Percentiles rank a stretch among this genome's conserved stretches.
Evolutionary conservation across 2,329 filamentous ascomycete species (phyloP).

Genomic region (Aureobasidium sp.): DNA sequence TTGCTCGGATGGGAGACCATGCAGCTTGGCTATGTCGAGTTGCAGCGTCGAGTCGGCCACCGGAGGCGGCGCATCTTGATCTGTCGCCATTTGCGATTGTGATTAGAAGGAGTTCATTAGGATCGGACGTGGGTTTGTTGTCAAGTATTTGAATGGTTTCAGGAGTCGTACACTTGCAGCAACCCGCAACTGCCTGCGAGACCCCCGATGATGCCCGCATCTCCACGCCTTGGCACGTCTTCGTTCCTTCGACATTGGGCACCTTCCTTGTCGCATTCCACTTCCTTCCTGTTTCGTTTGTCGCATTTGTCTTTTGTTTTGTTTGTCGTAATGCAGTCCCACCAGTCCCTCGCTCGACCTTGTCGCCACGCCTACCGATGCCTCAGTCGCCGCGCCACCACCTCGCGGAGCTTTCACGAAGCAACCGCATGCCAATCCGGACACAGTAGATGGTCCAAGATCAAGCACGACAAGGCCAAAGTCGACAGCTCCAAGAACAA

Average conservation of each 20-base stretch:
- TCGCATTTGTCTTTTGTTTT: background rate
- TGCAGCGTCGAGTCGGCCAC: conserved; percentile 32
- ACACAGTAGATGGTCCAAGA: conserved; percentile 93
- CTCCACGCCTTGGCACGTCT: background rate
- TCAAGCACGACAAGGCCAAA: conserved; percentile 87
- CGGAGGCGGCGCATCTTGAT: conserved; percentile 7
- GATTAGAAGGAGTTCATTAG: background rate
- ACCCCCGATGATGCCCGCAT: background rate
- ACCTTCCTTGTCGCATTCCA: background rate
- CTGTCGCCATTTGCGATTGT: conserved; percentile 2
- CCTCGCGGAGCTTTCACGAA: conserved; percentile 13
- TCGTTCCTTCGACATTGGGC: background rate
- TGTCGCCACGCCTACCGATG: background rate
- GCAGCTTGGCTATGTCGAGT: conserved; percentile 82
- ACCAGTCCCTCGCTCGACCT: background rate
- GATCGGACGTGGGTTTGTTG: background rate
- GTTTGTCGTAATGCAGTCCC: background rate
- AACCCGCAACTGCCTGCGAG: background rate
- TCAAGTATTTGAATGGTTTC: background rate
- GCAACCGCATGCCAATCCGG: conserved; percentile 42
- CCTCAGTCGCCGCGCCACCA: conserved; percentile 8
- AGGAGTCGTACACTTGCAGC: background rate
- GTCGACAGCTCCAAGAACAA: conserved; percentile 72
- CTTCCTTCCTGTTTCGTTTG: background rate
- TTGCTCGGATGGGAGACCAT: conserved; percentile 83